Evolutionary conservation across 192 early-diverging fungal species (phyloP).

Genomic region (Linnemannia hyalina): DNA sequence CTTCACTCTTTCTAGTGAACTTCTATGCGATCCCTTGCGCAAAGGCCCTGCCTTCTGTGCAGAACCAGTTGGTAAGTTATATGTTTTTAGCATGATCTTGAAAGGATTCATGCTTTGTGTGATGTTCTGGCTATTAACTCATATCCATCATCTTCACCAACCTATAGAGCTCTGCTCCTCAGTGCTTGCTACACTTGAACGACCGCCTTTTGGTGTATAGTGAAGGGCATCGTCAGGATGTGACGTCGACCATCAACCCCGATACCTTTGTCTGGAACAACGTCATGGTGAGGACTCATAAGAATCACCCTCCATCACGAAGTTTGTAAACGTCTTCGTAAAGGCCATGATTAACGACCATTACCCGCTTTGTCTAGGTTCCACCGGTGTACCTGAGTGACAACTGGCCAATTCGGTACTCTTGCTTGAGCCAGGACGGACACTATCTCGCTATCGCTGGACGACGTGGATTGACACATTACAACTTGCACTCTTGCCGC

Average conservation of each 20-base stretch:
- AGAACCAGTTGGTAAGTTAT: conserved; percentile 41
- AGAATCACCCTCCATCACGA: background rate
- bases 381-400: conserved; percentile 80
- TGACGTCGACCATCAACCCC: conserved; percentile 72
- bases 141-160: background rate
- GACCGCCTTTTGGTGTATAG: conserved; percentile 78
- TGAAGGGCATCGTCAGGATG: conserved; percentile 72
- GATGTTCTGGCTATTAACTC: background rate
- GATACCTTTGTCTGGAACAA: conserved; percentile 81
- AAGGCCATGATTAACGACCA: too few relatives aligned
- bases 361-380: conserved; percentile 51
- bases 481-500: conserved; percentile 73
- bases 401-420: conserved; percentile 88
- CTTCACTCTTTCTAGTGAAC: conserved; percentile 62
- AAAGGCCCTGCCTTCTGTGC: conserved; percentile 41
- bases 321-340: too few relatives aligned
- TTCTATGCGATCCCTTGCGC: conserved; percentile 51
- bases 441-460: conserved; percentile 89
- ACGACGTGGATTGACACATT: conserved; percentile 83
- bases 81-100: background rate
- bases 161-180: conserved; percentile 45
- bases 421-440: conserved; percentile 76
- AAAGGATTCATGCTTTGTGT: background rate
- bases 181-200: conserved; percentile 73
- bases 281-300: conserved; percentile 64